Base-by-base conservation (phyloP, 2,329 filamentous ascomycete species). In the Fusarium pininemorale region DNA sequence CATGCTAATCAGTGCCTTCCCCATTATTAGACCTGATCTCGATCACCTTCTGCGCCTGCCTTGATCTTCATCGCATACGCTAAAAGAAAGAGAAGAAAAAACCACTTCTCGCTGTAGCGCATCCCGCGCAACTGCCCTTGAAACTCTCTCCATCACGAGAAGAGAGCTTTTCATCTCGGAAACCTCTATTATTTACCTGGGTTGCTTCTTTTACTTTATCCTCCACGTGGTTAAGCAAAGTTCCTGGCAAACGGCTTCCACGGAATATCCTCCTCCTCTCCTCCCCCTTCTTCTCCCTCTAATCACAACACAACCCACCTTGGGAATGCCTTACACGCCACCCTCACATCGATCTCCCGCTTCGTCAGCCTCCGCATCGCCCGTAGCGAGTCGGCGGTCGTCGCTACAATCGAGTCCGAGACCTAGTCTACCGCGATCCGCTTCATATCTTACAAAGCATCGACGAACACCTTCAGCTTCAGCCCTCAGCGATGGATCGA, bases 241-340 rank as follows among this genome's bases (percentile, higher is more conserved):
- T 64, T 70, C 54, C 58, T 72, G 45, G 57, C 54, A 72, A 69
- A 47, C 41, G 47, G 75, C 76, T 76, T 77, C 70, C 75, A 66
- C 74, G 71, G 70, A 73, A 59, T 64, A 78, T 71, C 76, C 53
- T 63, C 35, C 28, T 63, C 65, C 42, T 41, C 68, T 53, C 58
- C 59, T 39, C 62, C 41, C 38, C 47, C 60, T 54, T 57, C 57
- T 42, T 56, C 55, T 69, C 65, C 51, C 55, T 63, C 60, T 54
- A 64, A 66, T 61, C 50, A 58, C 50, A 61, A 64, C 42, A 65
- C 41, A 63, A 69, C 75, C 79, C 75, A 75, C 70, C 69, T 78
- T 82, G 82, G 86, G 88, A 86, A 96, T 96, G 94, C 94, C 94
- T 90, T 96, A 96, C 87, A 96, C 94, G 83, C 93, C 94, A 70